Conservation (phyloP, 306 rosid genomes). For the Lathyrus oleraceus region DNA sequence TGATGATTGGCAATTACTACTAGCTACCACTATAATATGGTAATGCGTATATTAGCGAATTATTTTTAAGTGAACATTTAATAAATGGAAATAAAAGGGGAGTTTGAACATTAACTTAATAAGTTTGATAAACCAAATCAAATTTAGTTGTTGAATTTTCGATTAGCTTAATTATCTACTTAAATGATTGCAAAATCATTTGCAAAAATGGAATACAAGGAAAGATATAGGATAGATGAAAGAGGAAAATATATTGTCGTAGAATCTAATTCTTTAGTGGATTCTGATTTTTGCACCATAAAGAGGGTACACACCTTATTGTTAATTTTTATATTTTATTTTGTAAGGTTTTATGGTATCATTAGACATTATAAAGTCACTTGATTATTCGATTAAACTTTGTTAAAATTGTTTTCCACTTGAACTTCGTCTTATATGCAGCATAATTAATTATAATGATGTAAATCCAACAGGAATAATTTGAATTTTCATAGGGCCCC, state of each 20-base stretch:
- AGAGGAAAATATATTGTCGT: constrained; percentile 5
- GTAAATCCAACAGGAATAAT: neutral
- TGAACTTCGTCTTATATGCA: constrained; percentile 4
- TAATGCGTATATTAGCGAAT: too few species aligned
- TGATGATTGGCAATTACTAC: too few species aligned
- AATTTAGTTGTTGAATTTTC: neutral
- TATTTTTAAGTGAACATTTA: too few species aligned
- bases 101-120: neutral
- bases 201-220: constrained; percentile 6
- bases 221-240: constrained; percentile 10
- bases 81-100: neutral
- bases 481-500: neutral
- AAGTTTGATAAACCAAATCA: constrained; percentile 20
- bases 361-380: neutral
- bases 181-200: constrained; percentile 4
- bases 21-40: too few species aligned
- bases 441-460: constrained; percentile 7
- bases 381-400: neutral
- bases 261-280: constrained; percentile 33
- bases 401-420: neutral
- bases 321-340: constrained; percentile 1
- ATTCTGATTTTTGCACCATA: constrained; percentile 27
- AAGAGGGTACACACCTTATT: constrained; percentile 27
- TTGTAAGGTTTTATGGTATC: neutral
- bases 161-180: neutral